These are phyloP conservation scores for Ceratonia siliqua DNA, from an alignment of 306 rosid genomes.

Conservation along the genomic window DNA sequence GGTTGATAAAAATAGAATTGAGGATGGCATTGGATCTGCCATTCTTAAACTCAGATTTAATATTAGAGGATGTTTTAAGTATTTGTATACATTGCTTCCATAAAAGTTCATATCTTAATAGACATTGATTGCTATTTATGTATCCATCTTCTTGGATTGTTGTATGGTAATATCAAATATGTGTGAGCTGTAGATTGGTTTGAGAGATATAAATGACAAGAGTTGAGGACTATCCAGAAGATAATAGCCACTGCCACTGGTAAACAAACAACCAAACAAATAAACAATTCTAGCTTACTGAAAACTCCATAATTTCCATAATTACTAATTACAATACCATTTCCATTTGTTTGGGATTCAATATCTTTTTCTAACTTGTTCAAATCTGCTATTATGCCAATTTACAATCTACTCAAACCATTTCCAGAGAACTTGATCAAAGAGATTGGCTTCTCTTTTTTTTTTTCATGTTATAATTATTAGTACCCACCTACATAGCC, in stretches of 20 bases:
- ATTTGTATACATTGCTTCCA: neutral
- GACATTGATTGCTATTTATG: conserved; percentile 18
- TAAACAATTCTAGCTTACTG: neutral
- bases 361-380: too few relatives aligned
- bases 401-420: too few relatives aligned
- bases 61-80: neutral
- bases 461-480: too few relatives aligned
- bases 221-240: neutral
- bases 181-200: conserved; percentile 30
- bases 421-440: too few relatives aligned
- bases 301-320: neutral
- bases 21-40: conserved; percentile 12
- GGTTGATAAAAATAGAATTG: too few relatives aligned
- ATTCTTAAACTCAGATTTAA: neutral
- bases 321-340: too few relatives aligned
- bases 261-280: neutral
- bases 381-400: too few relatives aligned
- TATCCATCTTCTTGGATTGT: conserved; percentile 41
- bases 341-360: too few relatives aligned
- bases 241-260: neutral
- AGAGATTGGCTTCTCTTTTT: too few relatives aligned
- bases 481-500: too few relatives aligned
- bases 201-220: conserved; percentile 31
- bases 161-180: neutral
- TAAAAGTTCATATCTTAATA: conserved; percentile 23